Evolutionary conservation across 1,139 yeast genomes (phyloP).

Genomic region (Yamadazyma atmosphaerica): DNA sequence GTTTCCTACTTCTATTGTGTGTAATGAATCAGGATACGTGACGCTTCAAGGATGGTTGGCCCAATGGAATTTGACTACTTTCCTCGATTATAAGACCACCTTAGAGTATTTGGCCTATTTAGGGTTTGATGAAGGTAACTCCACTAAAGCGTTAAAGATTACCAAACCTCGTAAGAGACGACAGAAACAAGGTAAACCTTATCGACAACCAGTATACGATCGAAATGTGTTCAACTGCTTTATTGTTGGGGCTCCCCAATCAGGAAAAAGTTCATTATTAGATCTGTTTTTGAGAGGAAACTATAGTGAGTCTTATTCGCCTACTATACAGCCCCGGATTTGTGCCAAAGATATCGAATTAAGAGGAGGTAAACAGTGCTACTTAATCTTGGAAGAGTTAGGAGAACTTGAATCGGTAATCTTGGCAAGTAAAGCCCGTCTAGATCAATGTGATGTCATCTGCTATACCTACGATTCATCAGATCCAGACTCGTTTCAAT

Average conservation of each 20-base stretch:
- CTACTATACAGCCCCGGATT: slow-evolving; percentile 76
- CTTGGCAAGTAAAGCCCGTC: slow-evolving; percentile 63
- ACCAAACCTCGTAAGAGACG: slow-evolving; percentile 77
- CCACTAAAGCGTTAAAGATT: slow-evolving; percentile 64
- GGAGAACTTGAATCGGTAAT: slow-evolving; percentile 88
- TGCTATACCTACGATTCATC: slow-evolving; percentile 92
- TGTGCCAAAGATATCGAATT: slow-evolving; percentile 94
- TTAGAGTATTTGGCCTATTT: slow-evolving; percentile 85
- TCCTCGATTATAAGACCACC: slow-evolving; percentile 77
- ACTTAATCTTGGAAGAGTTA: slow-evolving; percentile 82
- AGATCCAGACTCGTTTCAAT: slow-evolving; percentile 91
- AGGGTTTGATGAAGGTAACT: slow-evolving; percentile 68
- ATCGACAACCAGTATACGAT: slow-evolving; percentile 71
- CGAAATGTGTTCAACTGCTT: slow-evolving; percentile 90
- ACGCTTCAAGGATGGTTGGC: slow-evolving; percentile 98
- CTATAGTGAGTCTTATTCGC: slow-evolving; percentile 71
- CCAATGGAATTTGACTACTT: slow-evolving; percentile 96
- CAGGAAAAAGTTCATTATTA: slow-evolving; percentile 82
- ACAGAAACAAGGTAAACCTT: slow-evolving; percentile 61
- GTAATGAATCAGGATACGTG: slow-evolving; percentile 86
- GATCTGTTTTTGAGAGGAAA: slow-evolving; percentile 79
- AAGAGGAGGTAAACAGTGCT: slow-evolving; percentile 94
- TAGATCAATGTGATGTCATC: slow-evolving; percentile 87
- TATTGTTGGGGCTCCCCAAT: slow-evolving; percentile 77
- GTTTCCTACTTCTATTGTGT: slow-evolving; percentile 84